These are phyloP conservation scores for Vitis labrusca DNA, from an alignment of 164 flowering plant species.

Conservation along the genomic window DNA sequence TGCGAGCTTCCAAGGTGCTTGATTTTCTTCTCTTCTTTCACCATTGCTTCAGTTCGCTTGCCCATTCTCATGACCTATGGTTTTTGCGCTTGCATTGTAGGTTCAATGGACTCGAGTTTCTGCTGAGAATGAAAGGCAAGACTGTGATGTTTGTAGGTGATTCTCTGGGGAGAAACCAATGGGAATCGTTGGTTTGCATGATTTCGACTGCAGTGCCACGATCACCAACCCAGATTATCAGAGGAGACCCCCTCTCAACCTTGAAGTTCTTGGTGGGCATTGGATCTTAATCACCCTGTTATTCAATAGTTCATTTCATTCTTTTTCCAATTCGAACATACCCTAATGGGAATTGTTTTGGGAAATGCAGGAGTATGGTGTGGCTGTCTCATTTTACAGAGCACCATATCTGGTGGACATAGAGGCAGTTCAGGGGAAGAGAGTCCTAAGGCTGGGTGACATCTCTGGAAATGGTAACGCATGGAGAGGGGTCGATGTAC, in stretches of 20 bases:
- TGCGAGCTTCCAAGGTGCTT: constrained; percentile 81
- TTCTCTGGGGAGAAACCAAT: constrained; percentile 84
- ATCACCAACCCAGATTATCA: constrained; percentile 52
- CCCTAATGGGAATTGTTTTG: background rate
- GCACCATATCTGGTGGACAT: constrained; percentile 74
- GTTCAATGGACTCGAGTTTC: constrained; percentile 68
- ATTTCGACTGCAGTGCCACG: constrained; percentile 43
- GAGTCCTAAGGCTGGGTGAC: constrained; percentile 52
- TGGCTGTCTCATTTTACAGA: constrained; percentile 48
- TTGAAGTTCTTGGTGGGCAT: constrained; percentile 71
- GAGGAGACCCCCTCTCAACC: constrained; percentile 74
- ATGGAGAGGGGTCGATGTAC: constrained; percentile 56
- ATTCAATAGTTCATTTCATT: background rate
- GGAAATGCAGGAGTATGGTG: constrained; percentile 54
- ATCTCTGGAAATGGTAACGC: constrained; percentile 50
- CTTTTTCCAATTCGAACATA: background rate
- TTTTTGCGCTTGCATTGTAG: constrained; percentile 28
- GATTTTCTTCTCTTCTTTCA: background rate
- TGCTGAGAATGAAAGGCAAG: constrained; percentile 71
- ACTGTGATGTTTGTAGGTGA: constrained; percentile 92
- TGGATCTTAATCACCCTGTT: too few relatives aligned
- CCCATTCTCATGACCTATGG: constrained; percentile 6
- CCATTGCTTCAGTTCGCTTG: background rate
- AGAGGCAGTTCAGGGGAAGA: constrained; percentile 49
- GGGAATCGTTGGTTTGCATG: constrained; percentile 94